Conservation (phyloP, 176 grass and related monocot species). For the Urochloa ruziziensis region DNA sequence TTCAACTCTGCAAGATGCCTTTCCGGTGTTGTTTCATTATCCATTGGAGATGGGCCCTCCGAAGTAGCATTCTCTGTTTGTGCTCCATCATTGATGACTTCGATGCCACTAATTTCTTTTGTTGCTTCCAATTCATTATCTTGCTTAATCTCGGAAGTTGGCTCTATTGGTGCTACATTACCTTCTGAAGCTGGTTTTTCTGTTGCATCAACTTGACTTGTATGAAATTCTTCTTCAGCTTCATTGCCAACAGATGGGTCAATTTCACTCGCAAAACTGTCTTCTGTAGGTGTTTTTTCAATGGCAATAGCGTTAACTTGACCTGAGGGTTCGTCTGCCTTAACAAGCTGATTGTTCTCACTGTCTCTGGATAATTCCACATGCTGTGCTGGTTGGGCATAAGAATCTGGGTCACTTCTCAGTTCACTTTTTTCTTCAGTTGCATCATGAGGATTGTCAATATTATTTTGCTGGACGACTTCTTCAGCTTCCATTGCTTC, state of each 20-base stretch:
- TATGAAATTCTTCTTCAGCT: slow-evolving; percentile 21
- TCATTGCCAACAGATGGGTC: not conserved
- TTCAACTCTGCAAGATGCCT: slow-evolving; percentile 13
- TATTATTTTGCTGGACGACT: slow-evolving; percentile 12
- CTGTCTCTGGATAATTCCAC: slow-evolving; percentile 10
- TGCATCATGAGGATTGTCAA: not conserved
- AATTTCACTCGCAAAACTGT: slow-evolving; percentile 8
- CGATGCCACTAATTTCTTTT: not conserved
- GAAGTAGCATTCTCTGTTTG: slow-evolving; percentile 8
- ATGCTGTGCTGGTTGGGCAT: slow-evolving; percentile 24
- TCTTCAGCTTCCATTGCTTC: slow-evolving; percentile 31
- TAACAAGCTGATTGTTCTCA: slow-evolving; percentile 3
- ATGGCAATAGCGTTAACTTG: not conserved
- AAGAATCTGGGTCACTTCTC: slow-evolving; percentile 16
- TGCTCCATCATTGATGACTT: slow-evolving; percentile 19
- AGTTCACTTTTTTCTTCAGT: slow-evolving; percentile 27
- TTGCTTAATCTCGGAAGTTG: slow-evolving; percentile 24
- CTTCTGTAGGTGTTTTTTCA: slow-evolving; percentile 23
- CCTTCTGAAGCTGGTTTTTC: slow-evolving; percentile 33
- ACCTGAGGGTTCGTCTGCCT: slow-evolving; percentile 22
- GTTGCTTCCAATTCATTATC: slow-evolving; percentile 10
- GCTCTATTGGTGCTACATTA: slow-evolving; percentile 20
- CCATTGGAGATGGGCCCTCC: slow-evolving; percentile 21
- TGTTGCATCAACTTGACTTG: slow-evolving; percentile 14
- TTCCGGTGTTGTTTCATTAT: slow-evolving; percentile 14